Base-by-base conservation (phyloP, 2,329 filamentous ascomycete species). In the Aspergillus latus region DNA sequence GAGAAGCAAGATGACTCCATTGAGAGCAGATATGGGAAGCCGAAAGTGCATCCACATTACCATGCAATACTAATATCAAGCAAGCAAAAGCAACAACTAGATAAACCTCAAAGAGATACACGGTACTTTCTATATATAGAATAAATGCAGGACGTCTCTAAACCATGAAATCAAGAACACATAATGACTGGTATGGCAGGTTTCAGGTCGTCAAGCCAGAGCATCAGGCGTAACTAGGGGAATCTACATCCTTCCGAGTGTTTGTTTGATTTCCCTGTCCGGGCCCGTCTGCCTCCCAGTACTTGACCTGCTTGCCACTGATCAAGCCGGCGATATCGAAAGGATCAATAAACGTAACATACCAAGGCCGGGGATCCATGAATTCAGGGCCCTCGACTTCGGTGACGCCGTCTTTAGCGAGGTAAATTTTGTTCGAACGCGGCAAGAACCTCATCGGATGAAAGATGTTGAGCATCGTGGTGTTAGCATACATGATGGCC, bases 401-500 rank as follows among this genome's bases (percentile, higher is more conserved):
- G 0, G 80, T 83, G 32, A 78, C 72, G 0, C 82, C 81, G 64
- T 84, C 81, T 10, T 68, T 61, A 4, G 77, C 74, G 1, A 84
- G 69, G 58, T 82, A 84, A 5, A 80, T 70, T 37, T 78, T 79
- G 61, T 80, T 78, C 2, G 76, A 78, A 5, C 67, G 67, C 0
- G 82, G 82, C 5, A 84, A 68, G 29, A 73, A 77, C 34, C 71
- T 75, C 37, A 79, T 80, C 0, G 81, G 81, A 53, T 82, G 80
- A 46, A 75, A 81, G 16, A 80, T 54, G 57, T 82, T 82, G n/a
- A 83, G 69, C 50, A 84, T 60, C 4, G 74, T 72, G 10, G 77
- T 80, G 59, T 82, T 82, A 48, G 75, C 59, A 15, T 80, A 77
- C 76, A 84, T 82, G 51, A 82, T 75, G 2, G 71, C 65, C 4